These are phyloP conservation scores for Amphicarpaea edgeworthii DNA, from an alignment of 306 rosid genomes.

Conservation along the genomic window DNA sequence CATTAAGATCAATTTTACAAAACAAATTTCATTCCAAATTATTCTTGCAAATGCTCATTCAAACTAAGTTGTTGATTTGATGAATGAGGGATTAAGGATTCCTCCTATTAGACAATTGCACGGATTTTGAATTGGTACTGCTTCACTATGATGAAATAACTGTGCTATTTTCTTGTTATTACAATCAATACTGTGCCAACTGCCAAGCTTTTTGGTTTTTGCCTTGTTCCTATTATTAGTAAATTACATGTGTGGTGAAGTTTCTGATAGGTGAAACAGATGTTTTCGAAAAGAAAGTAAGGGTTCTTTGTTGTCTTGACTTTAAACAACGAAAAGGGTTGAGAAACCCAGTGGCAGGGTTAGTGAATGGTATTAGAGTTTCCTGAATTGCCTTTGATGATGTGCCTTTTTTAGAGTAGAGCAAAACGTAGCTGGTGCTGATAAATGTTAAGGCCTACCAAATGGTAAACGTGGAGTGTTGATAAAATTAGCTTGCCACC, in stretches of 20 bases:
- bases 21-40: too few species aligned
- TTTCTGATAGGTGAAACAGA: slow-evolving; percentile 24
- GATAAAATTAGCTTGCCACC: slow-evolving; percentile 7
- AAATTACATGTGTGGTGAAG: neutral
- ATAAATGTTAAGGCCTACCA: slow-evolving; percentile 23
- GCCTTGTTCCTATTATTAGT: neutral
- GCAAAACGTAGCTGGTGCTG: slow-evolving; percentile 25
- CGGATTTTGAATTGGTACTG: too few species aligned
- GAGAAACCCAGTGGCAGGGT: neutral
- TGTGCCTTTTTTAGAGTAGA: slow-evolving; percentile 30
- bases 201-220: too few species aligned
- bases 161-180: too few species aligned
- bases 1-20: too few species aligned
- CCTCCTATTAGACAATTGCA: too few species aligned
- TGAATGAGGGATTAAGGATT: too few species aligned
- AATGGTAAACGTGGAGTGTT: slow-evolving; percentile 2
- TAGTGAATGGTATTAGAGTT: slow-evolving; percentile 17
- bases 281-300: neutral
- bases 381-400: slow-evolving; percentile 21
- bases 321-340: slow-evolving; percentile 9
- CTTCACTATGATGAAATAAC: too few species aligned
- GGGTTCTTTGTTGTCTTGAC: neutral
- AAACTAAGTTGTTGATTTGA: too few species aligned
- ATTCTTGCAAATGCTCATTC: neutral
- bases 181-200: too few species aligned